Percentiles rank a stretch among this genome's conserved stretches.
These are phyloP conservation scores for Polychaeton citri DNA, from an alignment of 2,329 filamentous ascomycete genomes.

Conservation along the genomic window DNA sequence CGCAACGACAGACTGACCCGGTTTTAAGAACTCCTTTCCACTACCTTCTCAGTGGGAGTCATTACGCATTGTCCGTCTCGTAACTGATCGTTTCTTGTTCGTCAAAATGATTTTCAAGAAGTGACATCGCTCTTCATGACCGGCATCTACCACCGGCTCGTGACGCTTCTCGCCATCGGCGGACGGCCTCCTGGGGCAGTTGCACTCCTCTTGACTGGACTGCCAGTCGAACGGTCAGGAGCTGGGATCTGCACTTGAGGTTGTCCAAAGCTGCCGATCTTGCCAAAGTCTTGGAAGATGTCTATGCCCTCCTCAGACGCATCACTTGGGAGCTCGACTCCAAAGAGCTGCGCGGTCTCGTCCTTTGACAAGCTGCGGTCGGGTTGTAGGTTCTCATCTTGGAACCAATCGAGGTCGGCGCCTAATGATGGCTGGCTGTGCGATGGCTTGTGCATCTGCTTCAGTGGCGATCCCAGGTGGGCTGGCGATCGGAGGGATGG, in stretches of 20 bases:
- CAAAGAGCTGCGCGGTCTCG: constrained; percentile 30
- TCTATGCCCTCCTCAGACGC: constrained; percentile 50
- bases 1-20: no score
- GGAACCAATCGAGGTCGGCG: constrained; percentile 2
- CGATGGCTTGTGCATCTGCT: constrained; percentile 9
- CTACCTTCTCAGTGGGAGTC: no score
- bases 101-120: no score
- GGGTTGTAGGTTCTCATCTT: constrained; percentile 8
- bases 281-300: constrained; percentile 62
- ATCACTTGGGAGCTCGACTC: constrained; percentile 43
- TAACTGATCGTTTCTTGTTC: no score
- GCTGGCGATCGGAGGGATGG: constrained; percentile 11
- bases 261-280: constrained; percentile 41
- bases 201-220: constrained; percentile 15
- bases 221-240: constrained; percentile 17
- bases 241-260: constrained; percentile 7
- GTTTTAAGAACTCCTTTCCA: no score
- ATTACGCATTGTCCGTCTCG: no score
- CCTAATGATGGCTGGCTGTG: not conserved
- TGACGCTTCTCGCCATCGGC: constrained; percentile 14
- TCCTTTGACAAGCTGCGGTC: constrained; percentile 1
- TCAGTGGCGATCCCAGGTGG: constrained; percentile 20
- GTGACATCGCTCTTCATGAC: no score
- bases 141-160: constrained; percentile 17
- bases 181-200: constrained; percentile 17